These are phyloP conservation scores for Lipomyces lipofer DNA, from an alignment of 805 yeast genomes.

Conservation along the genomic window DNA sequence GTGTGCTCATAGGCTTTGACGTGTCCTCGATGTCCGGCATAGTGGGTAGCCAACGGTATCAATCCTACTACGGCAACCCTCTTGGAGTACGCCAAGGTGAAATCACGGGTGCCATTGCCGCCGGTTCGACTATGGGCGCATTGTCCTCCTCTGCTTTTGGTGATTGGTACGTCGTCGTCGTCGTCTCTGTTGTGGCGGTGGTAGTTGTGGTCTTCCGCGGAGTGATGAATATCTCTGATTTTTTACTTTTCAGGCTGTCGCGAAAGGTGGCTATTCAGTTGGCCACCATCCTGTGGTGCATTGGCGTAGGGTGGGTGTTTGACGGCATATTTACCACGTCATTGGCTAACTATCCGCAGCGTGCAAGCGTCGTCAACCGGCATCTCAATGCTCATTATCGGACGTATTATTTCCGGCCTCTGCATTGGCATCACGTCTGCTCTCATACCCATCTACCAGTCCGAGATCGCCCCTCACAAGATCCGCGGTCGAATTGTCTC, in stretches of 20 bases:
- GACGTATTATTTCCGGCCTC: slow-evolving; percentile 73
- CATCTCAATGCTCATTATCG: slow-evolving; percentile 45
- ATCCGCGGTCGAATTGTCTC: slow-evolving; percentile 82
- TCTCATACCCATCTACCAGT: slow-evolving; percentile 82
- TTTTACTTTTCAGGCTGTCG: neutral
- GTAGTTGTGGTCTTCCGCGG: neutral
- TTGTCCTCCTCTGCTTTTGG: neutral
- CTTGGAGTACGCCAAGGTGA: neutral
- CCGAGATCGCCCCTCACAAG: slow-evolving; percentile 83
- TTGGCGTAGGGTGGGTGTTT: neutral
- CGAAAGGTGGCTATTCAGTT: neutral
- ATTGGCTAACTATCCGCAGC: neutral
- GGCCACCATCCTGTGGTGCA: neutral
- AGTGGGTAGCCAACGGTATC: neutral
- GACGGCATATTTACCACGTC: neutral
- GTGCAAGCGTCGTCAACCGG: neutral
- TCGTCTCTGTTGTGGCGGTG: no score
- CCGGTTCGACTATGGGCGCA: neutral
- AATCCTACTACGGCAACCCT: neutral
- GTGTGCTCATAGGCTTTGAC: neutral
- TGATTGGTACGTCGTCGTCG: neutral
- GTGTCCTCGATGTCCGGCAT: neutral
- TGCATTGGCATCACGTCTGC: slow-evolving; percentile 83
- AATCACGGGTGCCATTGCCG: neutral
- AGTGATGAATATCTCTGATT: neutral